Percentiles rank a stretch among this genome's conserved stretches.
These are phyloP conservation scores for Boehmeria nivea DNA, from an alignment of 306 rosid genomes.

Conservation along the genomic window DNA sequence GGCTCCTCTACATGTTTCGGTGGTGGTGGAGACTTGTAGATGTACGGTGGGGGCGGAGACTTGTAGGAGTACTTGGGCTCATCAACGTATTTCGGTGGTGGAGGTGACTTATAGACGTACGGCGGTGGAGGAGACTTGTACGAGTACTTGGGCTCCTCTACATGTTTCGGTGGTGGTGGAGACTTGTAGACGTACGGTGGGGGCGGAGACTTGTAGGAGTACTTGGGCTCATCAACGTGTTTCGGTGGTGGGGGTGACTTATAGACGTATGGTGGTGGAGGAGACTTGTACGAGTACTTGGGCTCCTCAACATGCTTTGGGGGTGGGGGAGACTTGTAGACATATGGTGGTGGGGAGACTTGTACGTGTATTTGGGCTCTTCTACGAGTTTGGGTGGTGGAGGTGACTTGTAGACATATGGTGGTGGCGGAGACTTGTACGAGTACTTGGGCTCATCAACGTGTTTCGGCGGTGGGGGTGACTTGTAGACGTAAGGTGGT, in stretches of 20 bases:
- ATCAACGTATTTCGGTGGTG: background rate
- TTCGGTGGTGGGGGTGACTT: background rate
- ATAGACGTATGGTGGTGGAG: background rate
- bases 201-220: background rate
- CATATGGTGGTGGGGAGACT: background rate
- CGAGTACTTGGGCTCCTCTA: background rate
- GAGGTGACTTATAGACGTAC: background rate
- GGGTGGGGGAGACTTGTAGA: background rate
- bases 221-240: too few species aligned
- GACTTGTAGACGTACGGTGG: conserved; percentile 1
- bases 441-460: background rate
- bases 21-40: background rate
- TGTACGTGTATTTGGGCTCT: background rate
- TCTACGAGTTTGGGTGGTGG: background rate
- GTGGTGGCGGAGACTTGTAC: conserved; percentile 14
- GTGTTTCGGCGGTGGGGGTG: conserved; percentile 18
- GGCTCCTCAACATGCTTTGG: background rate
- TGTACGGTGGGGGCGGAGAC: background rate
- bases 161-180: conserved; percentile 4
- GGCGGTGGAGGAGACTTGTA: background rate
- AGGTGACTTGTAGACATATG: background rate
- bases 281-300: background rate
- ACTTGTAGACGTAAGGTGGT: background rate
- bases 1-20: background rate
- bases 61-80: background rate